These are phyloP conservation scores for Phaeosphaeriaceae sp. DNA, from an alignment of 2,329 filamentous ascomycete genomes.

Conservation along the genomic window DNA sequence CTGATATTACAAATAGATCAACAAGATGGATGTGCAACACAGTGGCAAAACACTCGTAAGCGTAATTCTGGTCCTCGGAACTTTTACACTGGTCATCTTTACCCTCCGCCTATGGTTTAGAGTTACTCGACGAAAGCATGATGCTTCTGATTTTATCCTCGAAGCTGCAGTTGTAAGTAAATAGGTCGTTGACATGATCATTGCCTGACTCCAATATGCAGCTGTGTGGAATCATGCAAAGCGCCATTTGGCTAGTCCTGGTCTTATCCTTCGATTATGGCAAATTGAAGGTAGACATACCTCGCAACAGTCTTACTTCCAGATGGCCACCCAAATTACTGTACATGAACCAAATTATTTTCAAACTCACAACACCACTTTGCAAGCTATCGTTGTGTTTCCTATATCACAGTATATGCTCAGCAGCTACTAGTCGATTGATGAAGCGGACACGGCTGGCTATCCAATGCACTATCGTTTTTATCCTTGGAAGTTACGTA, in stretches of 20 bases:
- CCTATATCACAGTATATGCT: neutral
- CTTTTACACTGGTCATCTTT: constrained; percentile 1
- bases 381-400: constrained; percentile 2
- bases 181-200: neutral
- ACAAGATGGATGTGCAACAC: neutral
- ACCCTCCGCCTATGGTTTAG: neutral
- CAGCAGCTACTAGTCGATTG: neutral
- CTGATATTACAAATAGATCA: neutral
- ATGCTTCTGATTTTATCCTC: neutral
- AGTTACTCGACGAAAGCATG: neutral
- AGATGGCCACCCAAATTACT: constrained; percentile 2
- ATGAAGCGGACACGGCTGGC: neutral
- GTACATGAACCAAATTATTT: constrained; percentile 4
- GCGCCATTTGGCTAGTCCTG: neutral
- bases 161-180: neutral
- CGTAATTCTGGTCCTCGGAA: neutral
- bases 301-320: neutral
- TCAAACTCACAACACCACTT: constrained; percentile 5
- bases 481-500: neutral
- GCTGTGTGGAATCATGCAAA: constrained; percentile 3
- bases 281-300: constrained; percentile 1
- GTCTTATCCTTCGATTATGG: neutral
- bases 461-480: neutral
- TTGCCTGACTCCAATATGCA: neutral
- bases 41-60: neutral